Percentiles rank a stretch among this genome's conserved stretches.
Conservation (phyloP, 2,329 filamentous ascomycete genomes). For the Ophiostoma ulmi region DNA sequence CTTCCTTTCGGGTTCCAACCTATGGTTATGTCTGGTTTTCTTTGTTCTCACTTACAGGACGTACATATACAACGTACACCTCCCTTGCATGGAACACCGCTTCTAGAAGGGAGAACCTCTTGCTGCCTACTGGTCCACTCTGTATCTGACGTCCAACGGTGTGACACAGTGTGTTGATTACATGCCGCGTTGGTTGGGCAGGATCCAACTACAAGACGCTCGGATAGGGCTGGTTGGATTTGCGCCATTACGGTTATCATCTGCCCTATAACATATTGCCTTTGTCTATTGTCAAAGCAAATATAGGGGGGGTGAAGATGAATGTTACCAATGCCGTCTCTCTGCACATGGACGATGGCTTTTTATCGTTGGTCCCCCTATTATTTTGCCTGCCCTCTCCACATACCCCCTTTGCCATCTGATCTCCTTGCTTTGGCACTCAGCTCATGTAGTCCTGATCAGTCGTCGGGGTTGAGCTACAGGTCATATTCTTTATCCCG, state of each 20-base stretch:
- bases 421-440: background rate
- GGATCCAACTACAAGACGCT: background rate
- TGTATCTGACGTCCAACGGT: background rate
- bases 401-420: background rate
- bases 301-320: background rate
- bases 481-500: background rate
- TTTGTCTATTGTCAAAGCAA: background rate
- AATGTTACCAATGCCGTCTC: background rate
- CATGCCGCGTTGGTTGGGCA: background rate
- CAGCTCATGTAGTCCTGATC: background rate
- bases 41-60: constrained; percentile 13
- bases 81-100: constrained; percentile 10
- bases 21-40: background rate
- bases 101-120: background rate
- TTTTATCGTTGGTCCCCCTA: background rate
- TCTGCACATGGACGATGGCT: background rate
- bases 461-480: background rate
- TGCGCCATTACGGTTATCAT: background rate
- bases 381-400: background rate
- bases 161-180: background rate
- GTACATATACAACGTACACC: background rate
- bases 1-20: background rate
- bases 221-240: constrained; percentile 5
- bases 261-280: background rate
- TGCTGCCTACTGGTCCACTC: background rate